phyloP scores from a whole-genome alignment of 768 basidiomycete species.

The Dacryopinax primogenitus region DNA sequence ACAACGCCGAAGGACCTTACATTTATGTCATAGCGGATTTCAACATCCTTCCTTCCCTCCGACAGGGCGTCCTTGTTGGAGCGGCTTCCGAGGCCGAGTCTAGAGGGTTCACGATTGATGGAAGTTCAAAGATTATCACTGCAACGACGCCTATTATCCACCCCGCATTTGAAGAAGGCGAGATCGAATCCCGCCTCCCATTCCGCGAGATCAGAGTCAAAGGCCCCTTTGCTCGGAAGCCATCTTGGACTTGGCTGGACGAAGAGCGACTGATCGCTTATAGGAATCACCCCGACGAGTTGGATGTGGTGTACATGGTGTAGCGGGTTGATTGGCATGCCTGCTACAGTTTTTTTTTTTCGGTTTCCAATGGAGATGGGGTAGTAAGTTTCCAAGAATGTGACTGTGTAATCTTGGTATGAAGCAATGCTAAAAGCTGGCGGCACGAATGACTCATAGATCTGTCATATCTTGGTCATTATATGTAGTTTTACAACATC shows the following conservation, averaged over 20 bases:
- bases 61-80: not conserved
- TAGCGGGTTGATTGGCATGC: not conserved
- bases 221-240: not conserved
- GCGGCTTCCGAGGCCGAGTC: not conserved
- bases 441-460: too few relatives aligned
- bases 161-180: slow-evolving; percentile 1
- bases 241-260: not conserved
- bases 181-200: slow-evolving; percentile 3
- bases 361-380: too few relatives aligned
- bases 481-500: too few relatives aligned
- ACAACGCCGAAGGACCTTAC: not conserved
- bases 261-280: not conserved
- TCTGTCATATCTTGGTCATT: too few relatives aligned
- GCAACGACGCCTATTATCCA: slow-evolving; percentile 4
- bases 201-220: not conserved
- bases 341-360: not conserved
- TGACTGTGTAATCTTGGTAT: too few relatives aligned
- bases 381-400: too few relatives aligned
- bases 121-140: not conserved
- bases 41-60: slow-evolving; percentile 3
- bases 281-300: not conserved
- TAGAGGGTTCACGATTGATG: not conserved
- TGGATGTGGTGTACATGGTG: not conserved
- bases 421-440: too few relatives aligned
- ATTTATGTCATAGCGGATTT: not conserved